These are phyloP conservation scores for Heritiera littoralis DNA, from an alignment of 345 rosid genomes.

Conservation along the genomic window DNA sequence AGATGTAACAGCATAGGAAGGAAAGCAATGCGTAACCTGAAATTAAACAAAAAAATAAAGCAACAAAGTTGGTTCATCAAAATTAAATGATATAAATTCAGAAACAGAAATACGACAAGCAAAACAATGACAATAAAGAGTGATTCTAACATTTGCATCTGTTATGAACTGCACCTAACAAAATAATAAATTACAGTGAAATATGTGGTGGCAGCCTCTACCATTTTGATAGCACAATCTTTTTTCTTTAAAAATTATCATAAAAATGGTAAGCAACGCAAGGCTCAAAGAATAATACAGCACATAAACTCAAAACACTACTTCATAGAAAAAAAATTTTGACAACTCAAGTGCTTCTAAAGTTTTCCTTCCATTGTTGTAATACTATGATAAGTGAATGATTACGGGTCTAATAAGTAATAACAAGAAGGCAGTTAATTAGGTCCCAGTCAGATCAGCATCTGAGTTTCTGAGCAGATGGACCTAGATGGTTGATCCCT, in stretches of 20 bases:
- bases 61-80: conserved; percentile 19
- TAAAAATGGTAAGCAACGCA: conserved; percentile 1
- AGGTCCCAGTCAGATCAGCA: not conserved
- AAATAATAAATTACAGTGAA: not conserved
- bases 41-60: conserved; percentile 19
- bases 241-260: not conserved
- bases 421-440: not conserved
- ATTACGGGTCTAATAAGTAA: not conserved
- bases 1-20: conserved; percentile 88
- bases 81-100: not conserved
- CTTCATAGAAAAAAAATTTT: not conserved
- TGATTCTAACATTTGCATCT: not conserved
- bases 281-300: not conserved
- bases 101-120: not conserved
- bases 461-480: not conserved
- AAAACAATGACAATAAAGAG: conserved; percentile 7
- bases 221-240: not conserved
- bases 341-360: not conserved
- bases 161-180: not conserved
- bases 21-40: conserved; percentile 71
- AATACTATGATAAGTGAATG: not conserved
- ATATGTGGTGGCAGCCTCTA: not conserved
- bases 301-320: conserved; percentile 7
- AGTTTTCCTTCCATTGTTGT: not conserved
- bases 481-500: not conserved